Evolutionary conservation across 176 grass and related monocot species (phyloP), one percentile per base, ranked within the genome.

Genomic region (Coix lacrymajobi): DNA sequence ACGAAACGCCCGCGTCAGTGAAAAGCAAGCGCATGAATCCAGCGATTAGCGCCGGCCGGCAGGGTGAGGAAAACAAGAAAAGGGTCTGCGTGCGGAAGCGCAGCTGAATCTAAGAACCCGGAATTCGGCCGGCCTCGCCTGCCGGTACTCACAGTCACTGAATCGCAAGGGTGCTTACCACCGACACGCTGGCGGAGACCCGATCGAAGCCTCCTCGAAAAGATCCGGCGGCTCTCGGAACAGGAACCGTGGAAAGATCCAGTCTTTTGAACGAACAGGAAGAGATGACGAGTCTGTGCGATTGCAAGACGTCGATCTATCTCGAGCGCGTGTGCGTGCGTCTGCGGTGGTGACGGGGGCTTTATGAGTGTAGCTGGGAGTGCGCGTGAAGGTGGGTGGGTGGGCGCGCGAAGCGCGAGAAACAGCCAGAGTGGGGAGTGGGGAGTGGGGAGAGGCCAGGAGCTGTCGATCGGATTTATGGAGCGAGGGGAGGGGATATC

Each of bases 151-250:
- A 40, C 33, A 33, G 33, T 33, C 33, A 39, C 43, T 14, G 43
- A 83, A 56, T 36, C 44, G 52, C 32, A 56, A 78, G 9, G 39
- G 36, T 0, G 12, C 75, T 84, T 65, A 88, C 86, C 86, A 71
- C 19, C 10, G 25, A 64, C 15, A 22, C 57, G 39, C 8, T 30
- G 83, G 19, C 6, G 36, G 15, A 15, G 11, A 22, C 0, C 71
- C 45, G 43, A 76, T 60, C 29, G 48, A 29, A 75, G 63, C 5
- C 22, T 76, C 13, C 10, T 24, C 34, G 1, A 28, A 69, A 78
- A 45, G 51, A 72, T 78, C 33, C 30, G 39, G 79, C 17, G 12
- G 79, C 31, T 77, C 36, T 75, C 29, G 29, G n/a, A 31, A 66
- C 9, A 51, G 33, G 32, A 67, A 81, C 3, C 14, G 37, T 80